Percentiles rank a stretch among this genome's conserved stretches.
phyloP scores from a whole-genome alignment of 1,284 basidiomycete genomes.

The Thecaphora thlaspeos region DNA sequence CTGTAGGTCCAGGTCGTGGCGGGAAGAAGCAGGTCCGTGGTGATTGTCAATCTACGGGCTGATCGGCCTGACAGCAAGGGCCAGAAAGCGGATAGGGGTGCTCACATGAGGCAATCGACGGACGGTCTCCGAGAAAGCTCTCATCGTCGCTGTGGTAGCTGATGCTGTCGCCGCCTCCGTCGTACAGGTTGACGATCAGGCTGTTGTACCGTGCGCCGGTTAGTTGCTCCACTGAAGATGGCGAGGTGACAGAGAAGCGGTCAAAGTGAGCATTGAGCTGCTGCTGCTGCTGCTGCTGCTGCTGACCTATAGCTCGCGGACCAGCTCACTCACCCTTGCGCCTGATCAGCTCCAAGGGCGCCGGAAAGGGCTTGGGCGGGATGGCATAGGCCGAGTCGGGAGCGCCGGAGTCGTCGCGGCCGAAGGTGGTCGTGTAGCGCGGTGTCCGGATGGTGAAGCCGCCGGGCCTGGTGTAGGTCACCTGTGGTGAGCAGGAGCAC shows the following conservation, averaged over 20 bases:
- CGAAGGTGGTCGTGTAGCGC: conserved; percentile 24
- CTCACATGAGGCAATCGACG: conserved; percentile 54
- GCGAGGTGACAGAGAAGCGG: too few species aligned
- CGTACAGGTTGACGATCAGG: conserved; percentile 47
- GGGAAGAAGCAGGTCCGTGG: too few species aligned
- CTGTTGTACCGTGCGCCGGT: conserved; percentile 55
- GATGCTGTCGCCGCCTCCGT: conserved; percentile 38
- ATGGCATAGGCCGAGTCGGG: conserved; percentile 6
- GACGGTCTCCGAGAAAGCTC: conserved; percentile 57
- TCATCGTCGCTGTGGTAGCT: conserved; percentile 60
- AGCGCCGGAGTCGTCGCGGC: conserved; percentile 11
- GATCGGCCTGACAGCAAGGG: too few species aligned
- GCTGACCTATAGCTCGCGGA: too few species aligned
- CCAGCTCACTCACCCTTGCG: conserved; percentile 9
- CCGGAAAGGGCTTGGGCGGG: conserved; percentile 11
- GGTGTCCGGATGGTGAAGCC: conserved; percentile 14
- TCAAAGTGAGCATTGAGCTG: too few species aligned
- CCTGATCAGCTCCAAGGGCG: conserved; percentile 3
- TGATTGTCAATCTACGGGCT: too few species aligned
- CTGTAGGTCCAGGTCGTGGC: too few species aligned
- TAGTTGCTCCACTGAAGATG: conserved; percentile 52
- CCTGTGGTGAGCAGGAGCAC: too few species aligned
- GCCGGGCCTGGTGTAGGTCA: conserved; percentile 9
- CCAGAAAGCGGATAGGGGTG: too few species aligned
- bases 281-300: too few species aligned